Evolutionary conservation across 208 protist species (phyloP).

Genomic region (Trypanosoma vivax): DNA sequence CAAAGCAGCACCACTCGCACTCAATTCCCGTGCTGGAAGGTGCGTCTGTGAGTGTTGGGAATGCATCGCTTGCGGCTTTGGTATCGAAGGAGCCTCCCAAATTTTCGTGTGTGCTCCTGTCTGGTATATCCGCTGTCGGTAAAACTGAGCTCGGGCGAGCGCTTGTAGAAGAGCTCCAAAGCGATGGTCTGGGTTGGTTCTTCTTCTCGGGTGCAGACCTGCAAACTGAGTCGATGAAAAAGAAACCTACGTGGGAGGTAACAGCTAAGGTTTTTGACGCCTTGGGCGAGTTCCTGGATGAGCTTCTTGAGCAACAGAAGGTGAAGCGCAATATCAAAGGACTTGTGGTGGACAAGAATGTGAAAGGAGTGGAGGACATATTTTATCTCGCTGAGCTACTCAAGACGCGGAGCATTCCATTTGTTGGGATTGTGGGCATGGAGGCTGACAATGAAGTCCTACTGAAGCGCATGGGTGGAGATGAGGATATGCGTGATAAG

Average conservation of each 20-base stretch:
- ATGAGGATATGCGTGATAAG: constrained; percentile 57
- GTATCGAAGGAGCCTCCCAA: constrained; percentile 80
- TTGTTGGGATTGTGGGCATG: constrained; percentile 80
- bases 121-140: constrained; percentile 63
- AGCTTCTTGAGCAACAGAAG: constrained; percentile 59
- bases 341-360: constrained; percentile 86
- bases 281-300: constrained; percentile 68
- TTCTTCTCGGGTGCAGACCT: constrained; percentile 87
- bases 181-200: constrained; percentile 66
- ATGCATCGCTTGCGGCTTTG: constrained; percentile 54
- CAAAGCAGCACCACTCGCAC: constrained; percentile 7
- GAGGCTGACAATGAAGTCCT: constrained; percentile 54
- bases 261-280: constrained; percentile 76
- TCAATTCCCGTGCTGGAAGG: constrained; percentile 6
- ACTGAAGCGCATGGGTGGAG: constrained; percentile 61
- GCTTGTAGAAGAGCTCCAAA: constrained; percentile 64
- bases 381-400: constrained; percentile 79
- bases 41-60: constrained; percentile 59
- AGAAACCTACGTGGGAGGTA: constrained; percentile 65
- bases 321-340: constrained; percentile 62
- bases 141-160: constrained; percentile 76
- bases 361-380: constrained; percentile 77
- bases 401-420: constrained; percentile 56
- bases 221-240: constrained; percentile 23
- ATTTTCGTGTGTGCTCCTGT: constrained; percentile 81